These are phyloP conservation scores for Wickerhamomyces bisporus DNA, from an alignment of 805 yeast genomes.

Conservation along the genomic window DNA sequence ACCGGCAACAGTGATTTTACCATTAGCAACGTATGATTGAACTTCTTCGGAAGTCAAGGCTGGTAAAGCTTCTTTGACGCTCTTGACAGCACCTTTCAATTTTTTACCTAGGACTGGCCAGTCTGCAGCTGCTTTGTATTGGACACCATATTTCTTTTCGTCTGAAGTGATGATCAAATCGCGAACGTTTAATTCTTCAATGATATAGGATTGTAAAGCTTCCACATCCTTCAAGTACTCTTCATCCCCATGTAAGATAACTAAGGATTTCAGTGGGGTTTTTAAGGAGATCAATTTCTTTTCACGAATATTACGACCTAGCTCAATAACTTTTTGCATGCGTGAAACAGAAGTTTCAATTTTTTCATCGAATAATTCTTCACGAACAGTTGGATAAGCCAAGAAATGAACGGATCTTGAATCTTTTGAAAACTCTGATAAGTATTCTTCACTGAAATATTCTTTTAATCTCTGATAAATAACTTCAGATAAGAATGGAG, in stretches of 20 bases:
- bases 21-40: constrained; percentile 62
- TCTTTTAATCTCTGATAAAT: constrained; percentile 73
- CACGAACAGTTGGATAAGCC: constrained; percentile 79
- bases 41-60: constrained; percentile 76
- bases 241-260: constrained; percentile 77
- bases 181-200: constrained; percentile 90
- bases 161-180: constrained; percentile 83
- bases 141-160: constrained; percentile 87
- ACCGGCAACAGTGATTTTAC: constrained; percentile 82
- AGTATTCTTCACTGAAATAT: constrained; percentile 54
- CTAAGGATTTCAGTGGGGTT: constrained; percentile 86
- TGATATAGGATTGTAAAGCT: constrained; percentile 69
- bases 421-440: constrained; percentile 50
- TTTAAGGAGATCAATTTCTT: constrained; percentile 90
- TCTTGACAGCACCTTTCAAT: constrained; percentile 87
- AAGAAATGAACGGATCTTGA: constrained; percentile 89
- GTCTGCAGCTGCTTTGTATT: constrained; percentile 93
- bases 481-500: constrained; percentile 91
- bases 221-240: constrained; percentile 73
- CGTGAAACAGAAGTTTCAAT: constrained; percentile 87
- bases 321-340: constrained; percentile 95
- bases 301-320: constrained; percentile 96
- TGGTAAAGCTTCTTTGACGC: constrained; percentile 93
- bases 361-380: constrained; percentile 72
- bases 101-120: constrained; percentile 99